Percentiles rank a stretch among this genome's conserved stretches.
Conservation (phyloP, 805 yeast genomes). For the Wickerhamomyces hampshirensis region DNA sequence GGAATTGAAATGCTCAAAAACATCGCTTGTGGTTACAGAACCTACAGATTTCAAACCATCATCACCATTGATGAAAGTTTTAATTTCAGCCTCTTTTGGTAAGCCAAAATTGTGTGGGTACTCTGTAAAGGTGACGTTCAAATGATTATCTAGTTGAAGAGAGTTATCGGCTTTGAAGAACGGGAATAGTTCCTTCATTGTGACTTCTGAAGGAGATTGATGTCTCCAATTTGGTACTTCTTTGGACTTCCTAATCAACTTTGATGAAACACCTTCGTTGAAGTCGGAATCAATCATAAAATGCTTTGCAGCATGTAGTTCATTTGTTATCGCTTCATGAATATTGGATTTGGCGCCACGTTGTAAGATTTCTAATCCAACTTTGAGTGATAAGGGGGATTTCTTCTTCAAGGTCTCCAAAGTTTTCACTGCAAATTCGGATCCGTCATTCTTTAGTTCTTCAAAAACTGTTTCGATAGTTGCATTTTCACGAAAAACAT, state of each 20-base stretch:
- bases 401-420: constrained; percentile 53
- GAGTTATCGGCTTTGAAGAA: constrained; percentile 27
- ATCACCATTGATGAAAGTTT: constrained; percentile 62
- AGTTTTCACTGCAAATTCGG: constrained; percentile 62
- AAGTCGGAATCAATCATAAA: constrained; percentile 65
- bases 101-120: constrained; percentile 63
- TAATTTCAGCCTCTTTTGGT: constrained; percentile 66
- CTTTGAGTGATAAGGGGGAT: constrained; percentile 75
- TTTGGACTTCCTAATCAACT: constrained; percentile 56
- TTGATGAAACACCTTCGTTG: constrained; percentile 61
- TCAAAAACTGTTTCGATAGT: constrained; percentile 45
- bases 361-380: constrained; percentile 64
- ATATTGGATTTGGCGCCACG: constrained; percentile 55
- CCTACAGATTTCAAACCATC: constrained; percentile 35
- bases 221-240: constrained; percentile 48
- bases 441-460: constrained; percentile 44
- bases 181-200: constrained; percentile 27
- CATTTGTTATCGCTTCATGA: constrained; percentile 63
- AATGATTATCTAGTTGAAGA: constrained; percentile 25
- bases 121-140: constrained; percentile 35
- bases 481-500: constrained; percentile 49
- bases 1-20: constrained; percentile 54
- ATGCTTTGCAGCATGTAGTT: constrained; percentile 71
- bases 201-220: constrained; percentile 33
- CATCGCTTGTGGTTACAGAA: constrained; percentile 54